These are phyloP conservation scores for Hypoxylon lenormandii DNA, from an alignment of 495 filamentous ascomycete species.

Conservation along the genomic window DNA sequence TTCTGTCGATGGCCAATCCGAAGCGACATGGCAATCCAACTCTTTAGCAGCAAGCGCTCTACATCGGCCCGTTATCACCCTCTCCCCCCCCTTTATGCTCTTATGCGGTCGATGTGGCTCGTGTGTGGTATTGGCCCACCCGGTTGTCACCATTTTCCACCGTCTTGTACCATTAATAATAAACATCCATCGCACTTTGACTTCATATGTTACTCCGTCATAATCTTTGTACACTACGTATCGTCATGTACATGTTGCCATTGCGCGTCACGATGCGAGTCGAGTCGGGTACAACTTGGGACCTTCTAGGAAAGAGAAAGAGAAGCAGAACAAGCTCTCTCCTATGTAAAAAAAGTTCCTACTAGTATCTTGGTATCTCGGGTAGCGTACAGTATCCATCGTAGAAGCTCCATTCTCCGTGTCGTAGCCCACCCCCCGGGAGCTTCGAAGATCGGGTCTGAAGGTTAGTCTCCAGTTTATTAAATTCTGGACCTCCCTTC, in stretches of 20 bases:
- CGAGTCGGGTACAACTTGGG: too few species aligned
- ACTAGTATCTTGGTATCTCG: not conserved
- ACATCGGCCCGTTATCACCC: conserved; percentile 45
- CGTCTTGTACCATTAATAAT: conserved; percentile 23
- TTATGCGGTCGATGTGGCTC: conserved; percentile 6
- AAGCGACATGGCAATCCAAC: conserved; percentile 24
- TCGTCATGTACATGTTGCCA: too few species aligned
- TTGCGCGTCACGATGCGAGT: too few species aligned
- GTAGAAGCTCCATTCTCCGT: not conserved
- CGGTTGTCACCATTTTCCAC: conserved; percentile 38
- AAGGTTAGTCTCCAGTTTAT: conserved; percentile 40
- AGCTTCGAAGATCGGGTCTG: conserved; percentile 41
- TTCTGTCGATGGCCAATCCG: conserved; percentile 40
- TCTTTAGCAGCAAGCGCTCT: conserved; percentile 29
- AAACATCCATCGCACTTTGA: not conserved
- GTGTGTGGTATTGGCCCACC: conserved; percentile 31
- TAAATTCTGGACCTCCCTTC: conserved; percentile 49
- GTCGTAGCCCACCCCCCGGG: conserved; percentile 11
- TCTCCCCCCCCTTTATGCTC: conserved; percentile 8
- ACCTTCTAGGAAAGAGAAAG: not conserved
- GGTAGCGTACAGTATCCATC: too few species aligned
- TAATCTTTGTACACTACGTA: not conserved
- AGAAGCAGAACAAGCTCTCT: not conserved
- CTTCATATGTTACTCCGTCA: not conserved
- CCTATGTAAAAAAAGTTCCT: too few species aligned